Evolutionary conservation across 805 yeast genomes (phyloP).

Genomic region (Zygosaccharomyces siamensis): DNA sequence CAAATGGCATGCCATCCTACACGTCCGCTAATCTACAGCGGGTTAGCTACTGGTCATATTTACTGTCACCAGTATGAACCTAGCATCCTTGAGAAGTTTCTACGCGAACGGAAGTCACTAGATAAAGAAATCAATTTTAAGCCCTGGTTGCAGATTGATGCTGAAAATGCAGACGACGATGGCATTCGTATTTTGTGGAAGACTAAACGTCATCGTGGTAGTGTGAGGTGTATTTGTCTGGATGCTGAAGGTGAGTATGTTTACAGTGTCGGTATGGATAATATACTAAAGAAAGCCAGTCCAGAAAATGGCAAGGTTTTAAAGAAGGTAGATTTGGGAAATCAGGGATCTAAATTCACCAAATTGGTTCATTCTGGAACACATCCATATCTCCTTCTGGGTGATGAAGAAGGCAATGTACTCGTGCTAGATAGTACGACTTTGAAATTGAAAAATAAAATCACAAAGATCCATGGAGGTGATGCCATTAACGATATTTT

Average conservation of each 20-base stretch:
- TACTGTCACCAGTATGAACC: conserved; percentile 56
- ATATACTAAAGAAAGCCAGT: conserved; percentile 67
- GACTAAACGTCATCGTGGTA: conserved; percentile 85
- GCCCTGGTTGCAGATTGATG: conserved; percentile 41
- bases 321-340: conserved; percentile 41
- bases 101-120: conserved; percentile 29
- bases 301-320: conserved; percentile 71
- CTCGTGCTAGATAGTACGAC: conserved; percentile 56
- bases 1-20: conserved; percentile 75
- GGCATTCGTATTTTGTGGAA: conserved; percentile 53
- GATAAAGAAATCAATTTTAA: conserved; percentile 9
- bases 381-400: conserved; percentile 45
- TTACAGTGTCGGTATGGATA: conserved; percentile 75
- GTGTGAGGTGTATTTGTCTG: conserved; percentile 70
- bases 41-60: conserved; percentile 79
- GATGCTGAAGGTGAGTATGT: conserved; percentile 47
- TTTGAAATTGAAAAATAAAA: conserved; percentile 45
- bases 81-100: conserved; percentile 37
- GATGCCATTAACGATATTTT: conserved; percentile 74
- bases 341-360: conserved; percentile 29
- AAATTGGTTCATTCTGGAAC: conserved; percentile 35
- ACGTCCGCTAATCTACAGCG: conserved; percentile 56
- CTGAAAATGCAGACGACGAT: conserved; percentile 11
- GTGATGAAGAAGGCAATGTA: conserved; percentile 67
- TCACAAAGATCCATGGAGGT: conserved; percentile 57